A percentile compares a stretch with the other conserved stretches of the same genome.
Conservation (phyloP, 495 filamentous ascomycete genomes). For the Daldinia bambusicola region DNA sequence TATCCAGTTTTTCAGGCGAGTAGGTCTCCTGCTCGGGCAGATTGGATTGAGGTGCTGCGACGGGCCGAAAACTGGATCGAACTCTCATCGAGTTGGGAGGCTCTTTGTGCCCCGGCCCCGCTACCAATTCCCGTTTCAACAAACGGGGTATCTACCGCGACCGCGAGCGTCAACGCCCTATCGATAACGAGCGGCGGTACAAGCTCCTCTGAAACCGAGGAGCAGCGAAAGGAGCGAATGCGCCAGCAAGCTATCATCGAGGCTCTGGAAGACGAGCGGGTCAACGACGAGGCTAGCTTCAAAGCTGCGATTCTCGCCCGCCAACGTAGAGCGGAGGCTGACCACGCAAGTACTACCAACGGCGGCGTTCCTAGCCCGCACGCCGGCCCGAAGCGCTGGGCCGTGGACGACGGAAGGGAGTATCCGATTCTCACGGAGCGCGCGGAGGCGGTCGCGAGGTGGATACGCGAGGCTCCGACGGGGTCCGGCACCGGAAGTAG, state of each 20-base stretch:
- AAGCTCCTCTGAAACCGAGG: slow-evolving; percentile 51
- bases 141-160: slow-evolving; percentile 32
- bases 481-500: slow-evolving; percentile 47
- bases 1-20: slow-evolving; percentile 82
- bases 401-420: slow-evolving; percentile 71
- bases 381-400: slow-evolving; percentile 66
- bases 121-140: slow-evolving; percentile 58
- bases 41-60: slow-evolving; percentile 81
- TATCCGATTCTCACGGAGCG: slow-evolving; percentile 75
- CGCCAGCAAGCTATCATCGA: slow-evolving; percentile 72
- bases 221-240: slow-evolving; percentile 63
- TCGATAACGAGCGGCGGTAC: slow-evolving; percentile 28
- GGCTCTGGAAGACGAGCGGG: slow-evolving; percentile 70
- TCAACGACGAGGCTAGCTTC: slow-evolving; percentile 71
- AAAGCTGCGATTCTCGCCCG: slow-evolving; percentile 68
- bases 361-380: slow-evolving; percentile 40
- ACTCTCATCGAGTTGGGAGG: slow-evolving; percentile 71
- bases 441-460: slow-evolving; percentile 71
- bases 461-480: slow-evolving; percentile 72
- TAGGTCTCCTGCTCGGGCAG: slow-evolving; percentile 74
- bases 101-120: slow-evolving; percentile 74
- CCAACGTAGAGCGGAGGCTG: slow-evolving; percentile 61
- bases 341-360: slow-evolving; percentile 37
- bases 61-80: slow-evolving; percentile 72
- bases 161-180: slow-evolving; percentile 33